A percentile compares a stretch with the other conserved stretches of the same genome.
These are phyloP conservation scores for Beta macrorhiza DNA, from an alignment of 179 eudicot genomes.

Conservation along the genomic window DNA sequence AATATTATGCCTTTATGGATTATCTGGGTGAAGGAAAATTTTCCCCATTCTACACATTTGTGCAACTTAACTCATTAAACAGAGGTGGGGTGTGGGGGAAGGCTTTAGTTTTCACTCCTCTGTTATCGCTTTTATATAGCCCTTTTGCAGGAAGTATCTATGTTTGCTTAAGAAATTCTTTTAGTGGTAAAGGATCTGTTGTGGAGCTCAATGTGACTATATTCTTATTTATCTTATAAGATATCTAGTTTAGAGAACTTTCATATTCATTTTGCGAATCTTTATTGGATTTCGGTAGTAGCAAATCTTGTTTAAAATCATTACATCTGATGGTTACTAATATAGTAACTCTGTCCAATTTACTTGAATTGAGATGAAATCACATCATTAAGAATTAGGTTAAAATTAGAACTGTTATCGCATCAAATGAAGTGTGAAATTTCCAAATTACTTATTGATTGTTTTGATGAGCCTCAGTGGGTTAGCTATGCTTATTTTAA, in stretches of 20 bases:
- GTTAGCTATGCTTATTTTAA: neutral
- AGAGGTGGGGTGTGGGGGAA: no score
- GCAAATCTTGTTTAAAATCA: neutral
- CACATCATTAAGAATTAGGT: neutral
- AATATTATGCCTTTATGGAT: neutral
- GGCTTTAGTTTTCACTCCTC: neutral
- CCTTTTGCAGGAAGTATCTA: neutral
- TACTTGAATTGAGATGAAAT: neutral
- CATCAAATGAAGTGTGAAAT: neutral
- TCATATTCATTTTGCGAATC: neutral
- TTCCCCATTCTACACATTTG: neutral
- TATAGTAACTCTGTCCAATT: neutral
- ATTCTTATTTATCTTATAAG: neutral
- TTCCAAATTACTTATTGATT: neutral
- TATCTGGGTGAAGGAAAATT: neutral
- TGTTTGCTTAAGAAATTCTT: neutral
- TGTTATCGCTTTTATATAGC: neutral
- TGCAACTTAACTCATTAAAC: neutral
- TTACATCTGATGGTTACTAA: neutral
- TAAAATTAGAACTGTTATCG: neutral
- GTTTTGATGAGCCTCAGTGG: neutral
- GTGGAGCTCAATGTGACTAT: neutral
- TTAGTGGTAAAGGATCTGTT: neutral
- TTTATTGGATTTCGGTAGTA: neutral
- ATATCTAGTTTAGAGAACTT: neutral